A percentile compares a stretch with the other conserved stretches of the same genome.
These are phyloP conservation scores for Talaromyces proteolyticus DNA, from an alignment of 495 filamentous ascomycete genomes.

Conservation along the genomic window DNA sequence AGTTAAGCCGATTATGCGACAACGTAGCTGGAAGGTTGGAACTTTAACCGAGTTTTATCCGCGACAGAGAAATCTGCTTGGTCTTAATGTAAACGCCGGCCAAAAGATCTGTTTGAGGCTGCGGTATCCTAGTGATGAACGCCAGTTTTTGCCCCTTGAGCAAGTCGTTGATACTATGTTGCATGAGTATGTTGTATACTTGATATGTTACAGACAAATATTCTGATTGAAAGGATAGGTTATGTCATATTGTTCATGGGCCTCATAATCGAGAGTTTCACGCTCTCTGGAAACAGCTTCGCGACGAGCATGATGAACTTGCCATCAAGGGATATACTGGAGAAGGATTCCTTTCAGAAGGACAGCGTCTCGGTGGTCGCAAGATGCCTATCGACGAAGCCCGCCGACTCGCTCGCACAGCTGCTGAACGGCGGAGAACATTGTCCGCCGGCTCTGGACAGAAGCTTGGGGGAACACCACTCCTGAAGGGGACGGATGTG, in stretches of 20 bases:
- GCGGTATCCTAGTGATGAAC: slow-evolving; percentile 68
- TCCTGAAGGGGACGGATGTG: slow-evolving; percentile 62
- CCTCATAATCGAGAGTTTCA: slow-evolving; percentile 83
- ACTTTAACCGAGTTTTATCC: slow-evolving; percentile 85
- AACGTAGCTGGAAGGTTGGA: slow-evolving; percentile 72
- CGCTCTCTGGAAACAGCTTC: slow-evolving; percentile 78
- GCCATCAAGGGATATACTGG: slow-evolving; percentile 81
- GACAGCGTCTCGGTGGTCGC: slow-evolving; percentile 64
- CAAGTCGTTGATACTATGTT: slow-evolving; percentile 87
- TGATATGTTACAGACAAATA: background rate
- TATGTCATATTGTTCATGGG: slow-evolving; percentile 80
- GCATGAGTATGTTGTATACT: slow-evolving; percentile 59
- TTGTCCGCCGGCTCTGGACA: slow-evolving; percentile 61
- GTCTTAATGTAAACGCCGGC: slow-evolving; percentile 73
- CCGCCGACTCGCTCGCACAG: slow-evolving; percentile 63
- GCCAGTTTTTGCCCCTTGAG: slow-evolving; percentile 75
- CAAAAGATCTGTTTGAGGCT: slow-evolving; percentile 79
- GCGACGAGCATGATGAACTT: slow-evolving; percentile 75
- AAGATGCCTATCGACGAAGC: slow-evolving; percentile 69
- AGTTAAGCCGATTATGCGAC: slow-evolving; percentile 94
- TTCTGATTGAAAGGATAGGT: slow-evolving; percentile 25
- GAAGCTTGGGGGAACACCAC: slow-evolving; percentile 63
- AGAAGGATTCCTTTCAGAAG: slow-evolving; percentile 77
- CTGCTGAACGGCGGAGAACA: slow-evolving; percentile 66
- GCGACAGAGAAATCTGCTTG: slow-evolving; percentile 64